Evolutionary conservation across 1,284 basidiomycete genomes (phyloP).

Genomic region (Rhodotorula sp.): DNA sequence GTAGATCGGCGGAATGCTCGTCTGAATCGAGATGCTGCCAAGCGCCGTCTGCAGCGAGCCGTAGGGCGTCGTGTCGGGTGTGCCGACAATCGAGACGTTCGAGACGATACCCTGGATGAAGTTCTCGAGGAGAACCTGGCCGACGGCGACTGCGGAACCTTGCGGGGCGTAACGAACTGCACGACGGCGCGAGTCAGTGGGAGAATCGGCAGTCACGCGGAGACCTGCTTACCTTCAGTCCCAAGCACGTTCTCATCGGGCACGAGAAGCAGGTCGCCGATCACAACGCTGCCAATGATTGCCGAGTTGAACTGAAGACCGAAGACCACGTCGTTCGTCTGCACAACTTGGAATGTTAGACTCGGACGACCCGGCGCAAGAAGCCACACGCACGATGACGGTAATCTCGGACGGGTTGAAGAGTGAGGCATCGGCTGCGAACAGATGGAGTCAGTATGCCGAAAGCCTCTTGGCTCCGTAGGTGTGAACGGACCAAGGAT

Average conservation of each 20-base stretch:
- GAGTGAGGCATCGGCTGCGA: constrained; percentile 26
- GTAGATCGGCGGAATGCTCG: constrained; percentile 67
- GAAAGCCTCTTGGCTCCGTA: not conserved
- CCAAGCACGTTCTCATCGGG: constrained; percentile 43
- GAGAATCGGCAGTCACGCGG: not conserved
- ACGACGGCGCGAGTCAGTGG: not conserved
- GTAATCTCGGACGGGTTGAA: constrained; percentile 35
- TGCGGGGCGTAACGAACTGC: constrained; percentile 58
- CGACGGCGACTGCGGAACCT: constrained; percentile 59
- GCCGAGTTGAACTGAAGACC: constrained; percentile 29
- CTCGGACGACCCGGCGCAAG: not conserved
- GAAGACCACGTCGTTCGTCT: constrained; percentile 30
- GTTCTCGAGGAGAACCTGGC: constrained; percentile 65
- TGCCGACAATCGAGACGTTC: constrained; percentile 63
- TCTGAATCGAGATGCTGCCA: constrained; percentile 63
- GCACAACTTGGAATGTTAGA: not conserved
- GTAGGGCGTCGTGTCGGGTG: constrained; percentile 63
- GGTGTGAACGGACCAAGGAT: constrained; percentile 13
- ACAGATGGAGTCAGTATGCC: not conserved
- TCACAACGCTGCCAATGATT: constrained; percentile 34
- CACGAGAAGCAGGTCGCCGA: constrained; percentile 53
- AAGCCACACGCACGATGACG: constrained; percentile 17
- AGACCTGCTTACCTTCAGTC: constrained; percentile 50
- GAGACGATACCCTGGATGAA: constrained; percentile 64
- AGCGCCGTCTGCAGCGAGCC: constrained; percentile 66